Conservation (phyloP, 129 eudicot species). For the Gnaphalium uliginosum region DNA sequence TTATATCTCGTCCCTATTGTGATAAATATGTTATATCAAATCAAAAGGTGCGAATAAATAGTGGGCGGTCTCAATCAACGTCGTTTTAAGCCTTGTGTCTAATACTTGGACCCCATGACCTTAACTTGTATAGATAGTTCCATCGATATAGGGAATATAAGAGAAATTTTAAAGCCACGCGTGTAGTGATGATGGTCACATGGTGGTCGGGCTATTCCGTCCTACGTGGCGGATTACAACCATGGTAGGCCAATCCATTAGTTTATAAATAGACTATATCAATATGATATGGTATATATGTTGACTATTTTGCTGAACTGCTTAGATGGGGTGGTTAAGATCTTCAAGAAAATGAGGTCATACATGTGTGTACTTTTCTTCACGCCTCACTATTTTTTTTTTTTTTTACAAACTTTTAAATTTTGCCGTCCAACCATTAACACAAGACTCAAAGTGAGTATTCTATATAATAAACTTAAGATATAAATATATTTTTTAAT, state of each 20-base stretch:
- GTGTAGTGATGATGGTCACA: slow-evolving; percentile 30
- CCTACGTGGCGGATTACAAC: slow-evolving; percentile 35
- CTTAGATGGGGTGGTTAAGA: slow-evolving; percentile 41
- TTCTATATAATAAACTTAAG: neutral
- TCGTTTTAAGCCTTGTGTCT: slow-evolving; percentile 21
- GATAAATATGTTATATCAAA: neutral
- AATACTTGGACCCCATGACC: slow-evolving; percentile 20
- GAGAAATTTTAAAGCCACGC: slow-evolving; percentile 16
- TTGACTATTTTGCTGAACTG: slow-evolving; percentile 34
- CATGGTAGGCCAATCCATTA: slow-evolving; percentile 20
- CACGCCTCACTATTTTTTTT: slow-evolving; percentile 13
- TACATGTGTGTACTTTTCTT: slow-evolving; percentile 22
- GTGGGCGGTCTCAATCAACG: slow-evolving; percentile 5
- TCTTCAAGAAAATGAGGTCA: slow-evolving; percentile 43
- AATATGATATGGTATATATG: slow-evolving; percentile 32
- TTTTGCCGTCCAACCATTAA: slow-evolving; percentile 21
- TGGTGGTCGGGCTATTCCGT: slow-evolving; percentile 24
- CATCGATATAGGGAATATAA: slow-evolving; percentile 22
- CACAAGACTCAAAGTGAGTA: neutral
- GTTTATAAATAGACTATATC: neutral
- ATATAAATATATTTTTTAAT: neutral
- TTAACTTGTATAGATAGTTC: slow-evolving; percentile 25
- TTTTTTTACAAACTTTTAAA: neutral
- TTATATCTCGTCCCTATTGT: neutral
- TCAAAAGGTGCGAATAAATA: slow-evolving; percentile 8